A percentile compares a stretch with the other conserved stretches of the same genome.
phyloP scores from a whole-genome alignment of 2,329 filamentous ascomycete genomes.

The Daldinia eschscholtzii region DNA sequence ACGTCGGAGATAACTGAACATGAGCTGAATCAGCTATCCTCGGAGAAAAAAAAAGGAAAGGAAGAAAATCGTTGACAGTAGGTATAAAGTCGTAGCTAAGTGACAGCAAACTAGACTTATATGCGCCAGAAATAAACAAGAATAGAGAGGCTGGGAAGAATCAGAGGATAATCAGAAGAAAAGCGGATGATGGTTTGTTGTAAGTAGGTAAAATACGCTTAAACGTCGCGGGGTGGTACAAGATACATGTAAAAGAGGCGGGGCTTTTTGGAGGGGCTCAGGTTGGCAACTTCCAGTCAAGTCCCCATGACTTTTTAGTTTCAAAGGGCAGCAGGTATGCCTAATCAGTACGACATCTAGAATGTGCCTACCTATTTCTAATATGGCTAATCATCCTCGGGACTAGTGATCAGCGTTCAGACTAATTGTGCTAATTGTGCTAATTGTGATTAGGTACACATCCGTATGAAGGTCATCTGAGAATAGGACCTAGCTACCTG shows the following conservation, averaged over 20 bases:
- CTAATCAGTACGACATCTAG: constrained; percentile 27
- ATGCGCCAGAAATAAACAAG: constrained; percentile 11
- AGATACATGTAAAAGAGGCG: constrained; percentile 29
- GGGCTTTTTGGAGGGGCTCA: constrained; percentile 41
- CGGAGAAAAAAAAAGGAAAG: constrained; percentile 9
- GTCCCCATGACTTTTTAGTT: constrained; percentile 11
- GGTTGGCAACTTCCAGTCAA: constrained; percentile 18
- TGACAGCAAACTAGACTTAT: constrained; percentile 18
- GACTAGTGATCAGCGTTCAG: too few species aligned
- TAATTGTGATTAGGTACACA: too few species aligned
- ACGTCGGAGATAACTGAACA: constrained; percentile 7
- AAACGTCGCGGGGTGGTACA: constrained; percentile 21
- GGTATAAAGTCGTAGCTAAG: constrained; percentile 9
- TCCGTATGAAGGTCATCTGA: background rate
- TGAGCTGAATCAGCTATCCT: background rate
- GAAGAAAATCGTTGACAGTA: constrained; percentile 14
- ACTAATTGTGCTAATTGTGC: too few species aligned
- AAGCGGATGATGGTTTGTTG: constrained; percentile 33
- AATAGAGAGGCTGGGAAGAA: constrained; percentile 34
- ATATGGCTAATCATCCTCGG: constrained; percentile 1
- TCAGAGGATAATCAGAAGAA: constrained; percentile 21
- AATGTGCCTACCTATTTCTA: background rate
- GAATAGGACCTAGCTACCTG: background rate
- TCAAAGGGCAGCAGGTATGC: constrained; percentile 20
- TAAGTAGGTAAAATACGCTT: constrained; percentile 3